phyloP scores from a whole-genome alignment of 2,329 filamentous ascomycete species.

The Rhynchosporium agropyri region DNA sequence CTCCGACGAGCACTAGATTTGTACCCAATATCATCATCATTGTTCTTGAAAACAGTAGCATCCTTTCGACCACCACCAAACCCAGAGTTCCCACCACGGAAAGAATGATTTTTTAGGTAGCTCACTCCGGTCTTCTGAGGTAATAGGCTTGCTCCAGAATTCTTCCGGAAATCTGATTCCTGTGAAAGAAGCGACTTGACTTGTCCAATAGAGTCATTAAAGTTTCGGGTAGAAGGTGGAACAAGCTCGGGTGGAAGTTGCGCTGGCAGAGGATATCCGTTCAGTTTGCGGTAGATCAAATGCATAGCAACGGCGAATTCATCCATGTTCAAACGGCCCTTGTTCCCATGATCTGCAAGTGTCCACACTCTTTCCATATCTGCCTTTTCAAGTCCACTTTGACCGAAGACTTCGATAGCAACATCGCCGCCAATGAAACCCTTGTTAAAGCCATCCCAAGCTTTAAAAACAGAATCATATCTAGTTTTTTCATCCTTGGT shows the following conservation, averaged over 20 bases:
- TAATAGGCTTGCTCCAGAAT: slow-evolving; percentile 83
- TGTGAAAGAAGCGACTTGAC: slow-evolving; percentile 88
- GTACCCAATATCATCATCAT: slow-evolving; percentile 90
- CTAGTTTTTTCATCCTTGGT: slow-evolving; percentile 98
- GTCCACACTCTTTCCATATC: slow-evolving; percentile 96
- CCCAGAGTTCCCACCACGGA: slow-evolving; percentile 63
- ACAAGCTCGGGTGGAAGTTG: slow-evolving; percentile 89
- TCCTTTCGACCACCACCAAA: slow-evolving; percentile 76
- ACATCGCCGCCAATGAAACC: slow-evolving; percentile 90
- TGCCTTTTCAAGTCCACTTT: slow-evolving; percentile 88
- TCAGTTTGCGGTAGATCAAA: slow-evolving; percentile 95
- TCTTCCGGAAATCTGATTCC: slow-evolving; percentile 88
- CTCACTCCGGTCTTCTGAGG: slow-evolving; percentile 98
- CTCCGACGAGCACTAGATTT: slow-evolving; percentile 90
- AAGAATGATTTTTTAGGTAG: slow-evolving; percentile 94
- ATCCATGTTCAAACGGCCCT: slow-evolving; percentile 90
- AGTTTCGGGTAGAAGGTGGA: slow-evolving; percentile 90
- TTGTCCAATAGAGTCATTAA: slow-evolving; percentile 89
- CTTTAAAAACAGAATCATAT: slow-evolving; percentile 92
- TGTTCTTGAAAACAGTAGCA: slow-evolving; percentile 94
- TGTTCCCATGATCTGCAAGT: slow-evolving; percentile 88
- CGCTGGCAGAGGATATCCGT: slow-evolving; percentile 89
- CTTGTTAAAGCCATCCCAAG: slow-evolving; percentile 94
- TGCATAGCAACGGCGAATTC: slow-evolving; percentile 99
- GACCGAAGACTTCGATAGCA: slow-evolving; percentile 95